A percentile compares a stretch with the other conserved stretches of the same genome.
These are phyloP conservation scores for Candida palmyrensis DNA, from an alignment of 805 yeast species.

Conservation along the genomic window DNA sequence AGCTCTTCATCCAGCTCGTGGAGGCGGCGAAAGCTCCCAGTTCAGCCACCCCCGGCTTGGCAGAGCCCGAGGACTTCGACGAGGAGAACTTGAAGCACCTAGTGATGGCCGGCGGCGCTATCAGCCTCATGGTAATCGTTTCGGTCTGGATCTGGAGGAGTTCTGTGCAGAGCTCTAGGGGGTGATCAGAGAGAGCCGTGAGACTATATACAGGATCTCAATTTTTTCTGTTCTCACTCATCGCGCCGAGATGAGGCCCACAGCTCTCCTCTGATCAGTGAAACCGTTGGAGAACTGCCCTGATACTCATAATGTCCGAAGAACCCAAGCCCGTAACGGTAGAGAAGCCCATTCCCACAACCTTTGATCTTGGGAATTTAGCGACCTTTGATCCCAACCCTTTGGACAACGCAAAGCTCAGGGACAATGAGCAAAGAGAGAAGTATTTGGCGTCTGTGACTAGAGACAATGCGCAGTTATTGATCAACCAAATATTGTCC, in stretches of 20 bases:
- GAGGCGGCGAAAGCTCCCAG: slow-evolving; percentile 83
- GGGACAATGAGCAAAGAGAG: slow-evolving; percentile 55
- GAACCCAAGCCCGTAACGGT: slow-evolving; percentile 73
- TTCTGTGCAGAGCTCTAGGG: slow-evolving; percentile 25
- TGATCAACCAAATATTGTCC: slow-evolving; percentile 85
- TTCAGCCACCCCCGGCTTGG: slow-evolving; percentile 66
- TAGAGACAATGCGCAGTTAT: slow-evolving; percentile 88
- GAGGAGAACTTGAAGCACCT: slow-evolving; percentile 47
- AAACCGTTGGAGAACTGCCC: too few species aligned
- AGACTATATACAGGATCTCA: too few species aligned
- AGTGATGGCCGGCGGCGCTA: slow-evolving; percentile 63
- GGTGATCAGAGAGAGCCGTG: slow-evolving; percentile 1
- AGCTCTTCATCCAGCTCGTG: slow-evolving; percentile 78
- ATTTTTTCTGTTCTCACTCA: too few species aligned
- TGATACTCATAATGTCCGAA: too few species aligned
- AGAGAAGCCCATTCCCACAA: slow-evolving; percentile 84
- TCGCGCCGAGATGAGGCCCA: too few species aligned
- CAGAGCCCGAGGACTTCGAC: slow-evolving; percentile 57
- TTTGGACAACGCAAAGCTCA: slow-evolving; percentile 56
- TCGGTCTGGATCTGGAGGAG: slow-evolving; percentile 62
- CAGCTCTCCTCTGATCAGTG: too few species aligned
- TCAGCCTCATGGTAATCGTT: slow-evolving; percentile 59
- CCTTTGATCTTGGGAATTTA: slow-evolving; percentile 85
- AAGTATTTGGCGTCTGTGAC: slow-evolving; percentile 58
- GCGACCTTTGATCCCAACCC: slow-evolving; percentile 90